Base-by-base conservation (phyloP, 176 grass and related monocot genomes). In the Zea luxurians region DNA sequence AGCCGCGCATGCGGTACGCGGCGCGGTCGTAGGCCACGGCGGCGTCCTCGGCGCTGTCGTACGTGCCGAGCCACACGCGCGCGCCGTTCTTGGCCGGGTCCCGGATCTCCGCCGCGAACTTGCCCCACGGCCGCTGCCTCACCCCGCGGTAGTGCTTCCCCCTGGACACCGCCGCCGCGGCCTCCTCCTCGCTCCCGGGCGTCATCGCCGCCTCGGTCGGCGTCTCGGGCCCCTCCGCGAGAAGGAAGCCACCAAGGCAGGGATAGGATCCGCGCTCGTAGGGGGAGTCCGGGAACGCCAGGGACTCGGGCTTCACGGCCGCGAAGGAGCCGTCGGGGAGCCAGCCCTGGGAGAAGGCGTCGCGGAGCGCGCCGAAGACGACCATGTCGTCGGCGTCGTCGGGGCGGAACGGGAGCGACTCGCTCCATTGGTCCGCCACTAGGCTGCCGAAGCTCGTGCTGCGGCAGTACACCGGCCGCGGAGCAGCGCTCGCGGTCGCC, bases 371-470 rank as follows among this genome's bases (percentile, higher is more conserved):
- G 47, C 88, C 86, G 73, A 84, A 90, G 15, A 97, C 80, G 4
- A 97, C 90, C 93, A 97, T 93, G 69, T 97, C 93, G n/a, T 97
- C 93, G n/a, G 93, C 82, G 85, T 97, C 93, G 66, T 93, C 86
- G 52, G 78, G 70, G 1, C 86, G 88, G 86, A 97, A 97, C 49
- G 90, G 93, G 64, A 97, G 93, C 57, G 76, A 84, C 77, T 88
- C 88, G 72, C 82, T 82, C 93, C 93, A 96, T 88, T 96, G 89
- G 64, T 84, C 90, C 7, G 90, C 90, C 37, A 93, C 88, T 18
- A 96, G 87, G 71, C 87, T 89, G 8, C 87, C 62, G 87, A 96
- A 96, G 76, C 93, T 96, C 17, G 37, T 38, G 89, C 89, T 96
- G 75, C 93, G 73, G 79, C 83, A 49, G 78, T 86, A 96, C 64